Base-by-base conservation (phyloP, 176 grass and related monocot genomes). In the Luzula sylvatica region DNA sequence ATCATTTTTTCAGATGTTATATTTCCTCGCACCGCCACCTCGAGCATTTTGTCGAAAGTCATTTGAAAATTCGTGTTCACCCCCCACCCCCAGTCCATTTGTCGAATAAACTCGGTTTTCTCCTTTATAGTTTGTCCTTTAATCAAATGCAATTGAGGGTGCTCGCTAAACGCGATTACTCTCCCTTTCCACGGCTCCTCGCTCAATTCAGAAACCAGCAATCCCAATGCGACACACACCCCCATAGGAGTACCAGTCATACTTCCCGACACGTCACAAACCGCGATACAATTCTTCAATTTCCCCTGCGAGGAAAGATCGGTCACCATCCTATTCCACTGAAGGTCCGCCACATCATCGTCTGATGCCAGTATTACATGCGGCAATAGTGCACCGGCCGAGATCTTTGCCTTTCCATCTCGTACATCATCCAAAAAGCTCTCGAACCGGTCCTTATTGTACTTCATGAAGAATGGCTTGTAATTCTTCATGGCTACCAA, bases 401-500 rank as follows among this genome's bases (percentile, higher is more conserved):
- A 82, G 27, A 94, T 83, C 63, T 77, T 94, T 23, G 32, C 50
- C 54, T 72, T 87, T 38, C 87, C 87, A 32, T 65, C 15, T 27
- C 66, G 60, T 7, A 94, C 75, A 11, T 80, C 75, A 16, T 38
- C 45, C 6, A 94, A 75, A 48, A 73, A 94, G 6, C 11, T 11
- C 30, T 20, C 5, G 50, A 94, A 94, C 29, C 82, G 71, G 6
- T 58, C 58, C 0, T 16, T 15, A 53, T 94, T 82, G 50, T 82
- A 63, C 54, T 83, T 67, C 19, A 44, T 2, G 78, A 94, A 94
- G 50, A 77, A 56, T 0, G 72, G 55, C 50, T 72, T 82, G 46
- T 86, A 93, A 66, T 82, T 82, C 45, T 75, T 82, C 87, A 93
- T 86, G 53, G 87, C 87, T 6, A 93, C 62, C 4, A 77, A 93